Conservation (phyloP, 129 eudicot species). For the Artemisia annua region DNA sequence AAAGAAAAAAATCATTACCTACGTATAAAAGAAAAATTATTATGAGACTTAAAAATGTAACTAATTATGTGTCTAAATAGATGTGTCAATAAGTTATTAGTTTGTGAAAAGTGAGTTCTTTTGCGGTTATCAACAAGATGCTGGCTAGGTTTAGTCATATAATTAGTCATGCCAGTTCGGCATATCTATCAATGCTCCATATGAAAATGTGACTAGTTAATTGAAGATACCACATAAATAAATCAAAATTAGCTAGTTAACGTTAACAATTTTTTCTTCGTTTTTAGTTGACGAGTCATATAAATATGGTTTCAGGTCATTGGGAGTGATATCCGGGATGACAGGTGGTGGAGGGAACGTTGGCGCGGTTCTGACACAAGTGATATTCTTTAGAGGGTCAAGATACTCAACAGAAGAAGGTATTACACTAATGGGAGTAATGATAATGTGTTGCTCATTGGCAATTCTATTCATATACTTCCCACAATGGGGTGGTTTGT, state of each 20-base stretch:
- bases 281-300: not conserved
- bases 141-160: no score
- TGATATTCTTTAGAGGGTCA: constrained; percentile 83
- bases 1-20: no score
- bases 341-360: constrained; percentile 90
- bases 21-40: no score
- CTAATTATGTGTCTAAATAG: no score
- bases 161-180: no score
- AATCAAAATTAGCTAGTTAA: not conserved
- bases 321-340: constrained; percentile 86
- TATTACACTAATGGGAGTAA: constrained; percentile 71
- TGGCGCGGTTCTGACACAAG: constrained; percentile 89
- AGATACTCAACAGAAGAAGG: constrained; percentile 75
- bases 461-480: constrained; percentile 63
- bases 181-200: no score
- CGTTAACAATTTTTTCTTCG: not conserved
- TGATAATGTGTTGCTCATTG: constrained; percentile 76
- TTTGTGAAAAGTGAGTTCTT: no score
- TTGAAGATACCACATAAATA: no score
- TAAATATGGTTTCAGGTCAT: constrained; percentile 43
- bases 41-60: no score
- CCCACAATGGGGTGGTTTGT: constrained; percentile 96
- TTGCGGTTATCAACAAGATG: no score
- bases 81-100: no score
- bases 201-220: no score